Base-by-base conservation (phyloP, 805 yeast genomes). In the Jamesozyma hellenica region DNA sequence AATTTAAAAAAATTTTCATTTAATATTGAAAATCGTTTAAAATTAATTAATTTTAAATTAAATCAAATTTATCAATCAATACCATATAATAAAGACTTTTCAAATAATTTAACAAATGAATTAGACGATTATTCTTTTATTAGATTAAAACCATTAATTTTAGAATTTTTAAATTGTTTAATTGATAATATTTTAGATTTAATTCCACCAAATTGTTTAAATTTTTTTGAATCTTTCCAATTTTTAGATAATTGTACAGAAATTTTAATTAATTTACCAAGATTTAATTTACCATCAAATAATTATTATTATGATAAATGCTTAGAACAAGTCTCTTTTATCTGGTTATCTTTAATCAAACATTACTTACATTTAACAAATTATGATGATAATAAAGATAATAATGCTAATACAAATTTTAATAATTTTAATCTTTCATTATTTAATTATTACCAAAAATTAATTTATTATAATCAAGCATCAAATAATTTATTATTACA, bases 251-350 rank as follows among this genome's bases (percentile, higher is more conserved):
- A 40, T n/a, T 51, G 58, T 15, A 53, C 63, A 2, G 55, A 48
- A 29, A 44, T 58, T 43, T 47, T 58, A n/a, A 34, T 47, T 15
- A 50, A 44, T 28, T 41, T 60, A 30, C 65, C 65, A 18, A 48
- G 58, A 21, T 59, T 61, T 39, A 47, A 50, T 27, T 44, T 59
- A 17, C 56, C 58, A 35, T 51, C 58, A 42, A 60, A 61, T 42
- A 61, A 61, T 39, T 61, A 61, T 42, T 61, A 59, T 42, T 58
- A 58, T 37, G 61, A 59, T 41, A 58, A 56, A 44, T 56, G 64
- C 40, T 42, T 58, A 37, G 64, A 61, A 40, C 64, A 61, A 43
- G 29, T 61, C 17, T 53, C 63, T 19, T 52, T 46, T 34, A 48
- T 58, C 16, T 60, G 63, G 63, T 50, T 52, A 34, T 50, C 57